Base-by-base conservation (phyloP, 805 yeast species). In the Candida michaelii region DNA sequence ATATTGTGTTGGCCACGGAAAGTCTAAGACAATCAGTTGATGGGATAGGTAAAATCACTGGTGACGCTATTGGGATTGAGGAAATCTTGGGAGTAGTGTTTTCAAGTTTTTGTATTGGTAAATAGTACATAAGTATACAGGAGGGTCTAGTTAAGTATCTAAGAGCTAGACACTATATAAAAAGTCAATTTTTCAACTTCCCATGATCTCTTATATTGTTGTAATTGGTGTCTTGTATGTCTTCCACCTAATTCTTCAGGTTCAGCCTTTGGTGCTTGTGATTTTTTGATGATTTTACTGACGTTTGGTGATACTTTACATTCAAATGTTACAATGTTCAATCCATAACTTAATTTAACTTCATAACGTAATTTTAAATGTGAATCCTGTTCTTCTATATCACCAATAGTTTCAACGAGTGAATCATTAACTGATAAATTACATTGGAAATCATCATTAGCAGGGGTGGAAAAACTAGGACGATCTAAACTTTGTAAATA, bases 1-100 rank as follows among this genome's bases (percentile, higher is more conserved):
- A 90, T 51, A 79, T 89, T 1, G 91, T 88, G 0, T 59, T 89
- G 29, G 95, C 96, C 0, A 69, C 87, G 0, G 96, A 91, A 46
- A 82, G 85, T 42, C 68, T 93, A 30, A 75, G 76, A 37, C 75
- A 75, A 38, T 81, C 96, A 0, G 80, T 84, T 14, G 89, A 84
- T 11, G 97, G 97, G 0, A 85, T 93, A 29, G 97, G 97, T 0
- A 86, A 83, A 55, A 85, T 93, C 18, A 90, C 97, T 0, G 99
- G 98, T 1, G 85, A 86, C 30, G 77, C 88, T 0, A 80, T 91
- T 11, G 96, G 95, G 0, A 74, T 90, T 0, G 97, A 93, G 52
- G 98, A 93, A 56, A 81, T 93, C 0, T 67, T 93, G 4, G 97
- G 93, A 0, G 91, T 87, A 1, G 93, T 93, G 0, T 93, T 93